Percentiles rank a stretch among this genome's conserved stretches.
These are phyloP conservation scores for Globisporangium yorkense DNA, from an alignment of 352 stramenopile species.

Conservation along the genomic window DNA sequence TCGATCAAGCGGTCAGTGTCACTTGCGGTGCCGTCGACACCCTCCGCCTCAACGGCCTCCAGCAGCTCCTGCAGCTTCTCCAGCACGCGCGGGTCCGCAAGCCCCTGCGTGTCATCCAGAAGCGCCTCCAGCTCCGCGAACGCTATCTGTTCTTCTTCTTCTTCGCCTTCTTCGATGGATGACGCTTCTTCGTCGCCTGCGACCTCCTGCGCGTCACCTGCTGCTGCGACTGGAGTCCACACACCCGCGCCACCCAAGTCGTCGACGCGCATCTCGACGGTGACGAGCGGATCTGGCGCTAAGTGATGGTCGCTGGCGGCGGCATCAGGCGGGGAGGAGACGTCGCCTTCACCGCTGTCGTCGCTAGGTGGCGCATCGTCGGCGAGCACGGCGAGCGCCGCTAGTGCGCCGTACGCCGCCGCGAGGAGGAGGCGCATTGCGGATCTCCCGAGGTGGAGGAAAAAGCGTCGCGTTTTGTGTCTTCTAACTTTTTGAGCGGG, in stretches of 20 bases:
- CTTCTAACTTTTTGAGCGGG: too few relatives aligned
- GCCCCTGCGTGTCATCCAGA: constrained; percentile 12
- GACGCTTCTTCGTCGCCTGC: not conserved
- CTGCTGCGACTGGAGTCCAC: not conserved
- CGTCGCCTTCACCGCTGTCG: too few relatives aligned
- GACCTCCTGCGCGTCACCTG: not conserved
- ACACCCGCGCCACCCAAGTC: not conserved
- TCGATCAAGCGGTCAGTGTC: constrained; percentile 1
- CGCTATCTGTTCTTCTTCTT: not conserved
- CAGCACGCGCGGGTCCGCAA: constrained; percentile 11
- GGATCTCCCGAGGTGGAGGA: too few relatives aligned
- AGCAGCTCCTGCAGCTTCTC: constrained; percentile 19
- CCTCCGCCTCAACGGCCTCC: constrained; percentile 8
- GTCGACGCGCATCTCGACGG: not conserved
- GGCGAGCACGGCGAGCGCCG: too few relatives aligned
- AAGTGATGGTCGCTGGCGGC: not conserved
- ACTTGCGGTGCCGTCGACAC: not conserved
- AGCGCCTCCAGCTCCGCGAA: constrained; percentile 17
- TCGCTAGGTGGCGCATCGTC: not conserved
- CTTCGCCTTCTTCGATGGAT: not conserved
- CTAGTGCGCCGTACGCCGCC: too few relatives aligned
- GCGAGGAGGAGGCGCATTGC: too few relatives aligned
- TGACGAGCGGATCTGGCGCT: not conserved
- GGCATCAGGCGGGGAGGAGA: too few relatives aligned
- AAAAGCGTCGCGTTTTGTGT: too few relatives aligned